Evolutionary conservation across 805 yeast genomes (phyloP).

Genomic region (Jamesozyma piceae): DNA sequence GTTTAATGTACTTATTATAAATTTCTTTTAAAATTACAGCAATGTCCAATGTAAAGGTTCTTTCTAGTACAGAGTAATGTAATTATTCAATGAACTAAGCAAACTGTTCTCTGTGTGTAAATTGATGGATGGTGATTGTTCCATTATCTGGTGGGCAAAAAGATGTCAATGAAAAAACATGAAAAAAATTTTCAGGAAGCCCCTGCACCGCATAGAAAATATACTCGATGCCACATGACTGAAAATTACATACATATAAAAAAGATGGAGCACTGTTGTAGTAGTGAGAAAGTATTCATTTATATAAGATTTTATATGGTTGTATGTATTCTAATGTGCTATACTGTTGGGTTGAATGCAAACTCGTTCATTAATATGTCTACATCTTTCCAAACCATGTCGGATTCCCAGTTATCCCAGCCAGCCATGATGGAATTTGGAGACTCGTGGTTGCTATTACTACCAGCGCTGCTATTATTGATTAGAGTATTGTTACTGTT

Average conservation of each 20-base stretch:
- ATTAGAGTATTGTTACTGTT: background rate
- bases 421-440: constrained; percentile 28
- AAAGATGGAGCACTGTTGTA: no score
- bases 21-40: background rate
- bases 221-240: background rate
- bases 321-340: background rate
- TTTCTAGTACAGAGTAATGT: background rate
- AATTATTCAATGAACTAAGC: background rate
- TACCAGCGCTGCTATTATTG: background rate
- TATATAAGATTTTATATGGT: background rate
- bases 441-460: constrained; percentile 17
- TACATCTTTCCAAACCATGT: constrained; percentile 59
- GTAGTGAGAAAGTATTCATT: background rate
- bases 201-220: constrained; percentile 1
- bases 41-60: background rate
- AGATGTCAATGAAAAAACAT: background rate
- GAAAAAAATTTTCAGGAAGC: constrained; percentile 4
- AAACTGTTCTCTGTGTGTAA: background rate
- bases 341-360: constrained; percentile 63
- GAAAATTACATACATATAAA: background rate
- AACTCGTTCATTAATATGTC: constrained; percentile 86
- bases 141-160: background rate
- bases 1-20: no score
- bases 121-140: background rate
- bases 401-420: constrained; percentile 37